Evolutionary conservation across 495 filamentous ascomycete genomes (phyloP).

Genomic region (Rostrohypoxylon terebratum): DNA sequence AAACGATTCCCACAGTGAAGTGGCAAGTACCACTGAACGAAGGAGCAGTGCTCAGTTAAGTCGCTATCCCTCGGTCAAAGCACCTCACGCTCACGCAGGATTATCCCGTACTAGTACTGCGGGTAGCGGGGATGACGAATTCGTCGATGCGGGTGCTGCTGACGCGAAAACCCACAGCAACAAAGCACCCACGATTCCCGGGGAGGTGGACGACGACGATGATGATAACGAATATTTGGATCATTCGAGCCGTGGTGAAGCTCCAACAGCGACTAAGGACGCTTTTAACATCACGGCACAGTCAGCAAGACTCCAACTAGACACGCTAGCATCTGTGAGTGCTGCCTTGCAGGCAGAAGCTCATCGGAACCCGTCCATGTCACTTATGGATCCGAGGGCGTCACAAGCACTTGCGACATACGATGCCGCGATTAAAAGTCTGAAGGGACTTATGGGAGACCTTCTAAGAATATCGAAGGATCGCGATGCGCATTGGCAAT

Average conservation of each 20-base stretch:
- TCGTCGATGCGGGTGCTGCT: conserved; percentile 53
- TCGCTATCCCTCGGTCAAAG: conserved; percentile 55
- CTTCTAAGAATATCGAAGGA: conserved; percentile 91
- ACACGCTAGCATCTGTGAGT: conserved; percentile 85
- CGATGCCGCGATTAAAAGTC: conserved; percentile 85
- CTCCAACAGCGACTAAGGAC: conserved; percentile 80
- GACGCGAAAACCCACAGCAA: conserved; percentile 47
- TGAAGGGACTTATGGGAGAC: conserved; percentile 88
- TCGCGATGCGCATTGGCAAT: conserved; percentile 96
- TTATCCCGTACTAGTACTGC: conserved; percentile 52
- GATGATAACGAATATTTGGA: conserved; percentile 84
- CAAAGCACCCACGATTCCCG: conserved; percentile 28
- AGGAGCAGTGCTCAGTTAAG: conserved; percentile 61
- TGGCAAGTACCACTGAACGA: conserved; percentile 58
- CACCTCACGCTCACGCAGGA: conserved; percentile 37
- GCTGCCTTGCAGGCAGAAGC: conserved; percentile 81
- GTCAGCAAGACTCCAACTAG: conserved; percentile 91
- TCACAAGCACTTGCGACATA: conserved; percentile 87
- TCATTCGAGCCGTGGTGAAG: conserved; percentile 81
- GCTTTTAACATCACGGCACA: conserved; percentile 96
- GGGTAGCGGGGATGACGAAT: conserved; percentile 59
- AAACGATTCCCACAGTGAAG: conserved; percentile 64
- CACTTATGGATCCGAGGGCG: conserved; percentile 78
- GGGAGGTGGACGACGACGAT: conserved; percentile 69
- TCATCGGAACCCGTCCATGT: conserved; percentile 71